Percentiles rank a stretch among this genome's conserved stretches.
Evolutionary conservation across 2,329 filamentous ascomycete genomes (phyloP).

Genomic region (Fusarium concolor): DNA sequence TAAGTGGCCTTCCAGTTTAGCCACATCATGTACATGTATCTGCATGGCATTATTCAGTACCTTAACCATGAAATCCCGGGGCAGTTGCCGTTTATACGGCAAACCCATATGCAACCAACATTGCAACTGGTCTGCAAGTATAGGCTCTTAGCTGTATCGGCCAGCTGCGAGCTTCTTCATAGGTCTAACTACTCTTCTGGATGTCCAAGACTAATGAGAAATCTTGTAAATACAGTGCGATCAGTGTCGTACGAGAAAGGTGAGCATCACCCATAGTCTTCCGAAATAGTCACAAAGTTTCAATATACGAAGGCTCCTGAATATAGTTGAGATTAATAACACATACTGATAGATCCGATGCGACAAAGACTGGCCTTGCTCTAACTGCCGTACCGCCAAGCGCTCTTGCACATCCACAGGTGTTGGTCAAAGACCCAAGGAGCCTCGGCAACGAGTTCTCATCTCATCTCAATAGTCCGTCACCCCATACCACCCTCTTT

Average conservation of each 20-base stretch:
- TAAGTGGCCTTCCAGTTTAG: constrained; percentile 46
- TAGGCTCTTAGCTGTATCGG: neutral
- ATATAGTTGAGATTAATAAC: constrained; percentile 34
- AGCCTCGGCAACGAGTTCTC: constrained; percentile 66
- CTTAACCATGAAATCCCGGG: neutral
- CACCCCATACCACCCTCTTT: neutral
- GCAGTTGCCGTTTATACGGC: neutral
- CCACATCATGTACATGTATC: neutral
- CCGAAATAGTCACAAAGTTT: constrained; percentile 14
- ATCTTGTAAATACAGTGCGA: constrained; percentile 53
- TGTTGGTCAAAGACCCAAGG: constrained; percentile 65
- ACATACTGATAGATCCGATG: constrained; percentile 62
- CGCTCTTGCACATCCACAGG: constrained; percentile 67
- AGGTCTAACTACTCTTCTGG: neutral
- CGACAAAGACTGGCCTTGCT: constrained; percentile 68
- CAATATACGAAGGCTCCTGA: neutral
- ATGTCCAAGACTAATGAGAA: constrained; percentile 10
- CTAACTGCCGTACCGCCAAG: constrained; percentile 66
- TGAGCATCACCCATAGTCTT: constrained; percentile 42
- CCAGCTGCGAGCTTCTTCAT: neutral
- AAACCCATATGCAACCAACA: neutral
- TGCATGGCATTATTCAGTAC: neutral
- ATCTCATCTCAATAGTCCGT: constrained; percentile 71
- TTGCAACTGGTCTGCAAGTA: too few relatives aligned
- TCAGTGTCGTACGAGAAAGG: constrained; percentile 58